Evolutionary conservation across 345 rosid genomes (phyloP).

Genomic region (Punica granatum): DNA sequence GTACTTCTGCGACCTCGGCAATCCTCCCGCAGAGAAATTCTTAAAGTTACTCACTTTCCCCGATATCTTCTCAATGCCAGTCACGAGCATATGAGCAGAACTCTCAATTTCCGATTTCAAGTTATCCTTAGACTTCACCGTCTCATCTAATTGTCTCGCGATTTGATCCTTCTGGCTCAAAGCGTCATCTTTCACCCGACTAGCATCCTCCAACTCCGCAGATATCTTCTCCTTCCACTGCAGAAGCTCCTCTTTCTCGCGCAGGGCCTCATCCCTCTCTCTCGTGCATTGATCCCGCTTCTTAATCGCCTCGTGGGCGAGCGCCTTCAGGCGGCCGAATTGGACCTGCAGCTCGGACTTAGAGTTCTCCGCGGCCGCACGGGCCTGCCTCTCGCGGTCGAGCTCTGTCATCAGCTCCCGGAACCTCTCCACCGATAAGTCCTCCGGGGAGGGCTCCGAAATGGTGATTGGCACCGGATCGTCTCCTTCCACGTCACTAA

Average conservation of each 20-base stretch:
- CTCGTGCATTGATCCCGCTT: constrained; percentile 70
- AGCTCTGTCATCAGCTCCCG: constrained; percentile 69
- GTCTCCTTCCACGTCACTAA: constrained; percentile 89
- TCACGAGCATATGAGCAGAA: constrained; percentile 78
- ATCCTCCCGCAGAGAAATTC: constrained; percentile 62
- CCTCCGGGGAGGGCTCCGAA: constrained; percentile 33
- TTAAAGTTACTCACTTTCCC: constrained; percentile 73
- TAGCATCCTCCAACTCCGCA: constrained; percentile 42
- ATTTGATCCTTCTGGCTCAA: constrained; percentile 47
- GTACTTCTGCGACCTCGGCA: constrained; percentile 81
- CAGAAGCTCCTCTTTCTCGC: constrained; percentile 56
- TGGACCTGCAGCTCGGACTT: constrained; percentile 55
- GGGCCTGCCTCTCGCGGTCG: constrained; percentile 84
- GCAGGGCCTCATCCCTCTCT: constrained; percentile 71
- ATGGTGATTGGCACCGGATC: constrained; percentile 43
- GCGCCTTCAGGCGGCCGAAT: constrained; percentile 60
- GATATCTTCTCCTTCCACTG: constrained; percentile 35
- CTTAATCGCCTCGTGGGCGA: constrained; percentile 78
- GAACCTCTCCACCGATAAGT: constrained; percentile 38
- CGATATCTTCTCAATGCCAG: constrained; percentile 91
- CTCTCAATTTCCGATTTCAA: constrained; percentile 70
- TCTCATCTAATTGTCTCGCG: constrained; percentile 50
- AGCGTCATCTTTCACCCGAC: constrained; percentile 42
- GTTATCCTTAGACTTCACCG: constrained; percentile 47
- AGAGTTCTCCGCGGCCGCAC: constrained; percentile 65